phyloP scores from a whole-genome alignment of 768 basidiomycete species.

The Kwoniella dendrophila region DNA sequence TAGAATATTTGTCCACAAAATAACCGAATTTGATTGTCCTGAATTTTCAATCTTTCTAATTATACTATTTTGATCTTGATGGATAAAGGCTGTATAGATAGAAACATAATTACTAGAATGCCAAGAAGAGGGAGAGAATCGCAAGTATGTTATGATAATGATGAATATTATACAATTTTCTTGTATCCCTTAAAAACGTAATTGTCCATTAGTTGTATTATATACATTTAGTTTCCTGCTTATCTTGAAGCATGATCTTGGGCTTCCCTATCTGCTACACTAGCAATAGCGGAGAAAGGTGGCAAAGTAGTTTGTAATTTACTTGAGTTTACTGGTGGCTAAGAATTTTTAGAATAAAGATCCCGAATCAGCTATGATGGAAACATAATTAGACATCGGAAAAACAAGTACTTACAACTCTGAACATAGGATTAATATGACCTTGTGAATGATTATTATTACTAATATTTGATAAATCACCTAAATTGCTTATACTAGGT shows the following conservation, averaged over 20 bases:
- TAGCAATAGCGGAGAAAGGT: constrained; percentile 55
- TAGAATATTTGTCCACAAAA: too few relatives aligned
- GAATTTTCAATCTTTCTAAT: too few relatives aligned
- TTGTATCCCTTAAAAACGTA: too few relatives aligned
- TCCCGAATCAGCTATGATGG: not conserved
- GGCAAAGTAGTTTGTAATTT: constrained; percentile 45
- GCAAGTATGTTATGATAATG: too few relatives aligned
- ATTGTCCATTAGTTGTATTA: too few relatives aligned
- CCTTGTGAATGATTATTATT: constrained; percentile 5
- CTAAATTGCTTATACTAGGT: constrained; percentile 46
- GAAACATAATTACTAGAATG: too few relatives aligned
- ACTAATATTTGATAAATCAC: constrained; percentile 14
- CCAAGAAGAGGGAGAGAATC: too few relatives aligned
- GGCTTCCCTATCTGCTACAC: constrained; percentile 47
- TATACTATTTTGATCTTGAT: too few relatives aligned
- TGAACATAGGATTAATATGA: constrained; percentile 53
- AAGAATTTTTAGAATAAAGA: not conserved
- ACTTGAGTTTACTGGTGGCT: constrained; percentile 32
- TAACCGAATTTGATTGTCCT: too few relatives aligned
- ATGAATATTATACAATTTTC: too few relatives aligned
- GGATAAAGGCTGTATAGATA: too few relatives aligned
- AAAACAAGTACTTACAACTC: constrained; percentile 41
- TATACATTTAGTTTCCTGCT: not conserved
- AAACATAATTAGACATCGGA: constrained; percentile 3
- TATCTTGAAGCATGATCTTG: constrained; percentile 30